Percentiles rank a stretch among this genome's conserved stretches.
phyloP scores from a whole-genome alignment of 164 flowering plant species.

The Warburgia ugandensis region DNA sequence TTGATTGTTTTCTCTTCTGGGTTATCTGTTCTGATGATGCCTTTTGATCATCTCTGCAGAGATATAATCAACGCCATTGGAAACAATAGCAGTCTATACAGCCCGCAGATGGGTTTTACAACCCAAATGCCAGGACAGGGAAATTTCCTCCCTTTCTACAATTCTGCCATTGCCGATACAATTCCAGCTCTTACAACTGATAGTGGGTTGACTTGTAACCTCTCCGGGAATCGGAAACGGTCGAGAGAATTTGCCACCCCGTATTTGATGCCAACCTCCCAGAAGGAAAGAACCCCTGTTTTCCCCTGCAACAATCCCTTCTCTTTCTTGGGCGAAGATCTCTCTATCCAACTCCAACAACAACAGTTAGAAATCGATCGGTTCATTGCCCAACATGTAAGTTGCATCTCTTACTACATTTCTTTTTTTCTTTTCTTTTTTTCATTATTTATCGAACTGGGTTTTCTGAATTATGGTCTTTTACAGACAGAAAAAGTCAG shows the following conservation, averaged over 20 bases:
- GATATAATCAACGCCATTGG: conserved; percentile 19
- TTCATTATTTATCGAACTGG: not conserved
- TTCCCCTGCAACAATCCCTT: conserved; percentile 3
- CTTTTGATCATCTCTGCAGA: conserved; percentile 21
- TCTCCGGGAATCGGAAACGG: conserved; percentile 18
- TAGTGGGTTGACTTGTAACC: conserved; percentile 46
- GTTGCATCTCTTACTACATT: not conserved
- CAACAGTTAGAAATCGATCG: conserved; percentile 62
- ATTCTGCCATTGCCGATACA: conserved; percentile 14
- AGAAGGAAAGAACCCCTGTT: conserved; percentile 3
- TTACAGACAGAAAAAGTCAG: conserved; percentile 56
- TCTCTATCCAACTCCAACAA: conserved; percentile 45
- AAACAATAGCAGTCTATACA: conserved; percentile 14
- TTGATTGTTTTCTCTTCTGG: not conserved
- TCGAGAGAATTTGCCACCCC: conserved; percentile 14
- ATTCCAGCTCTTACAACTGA: conserved; percentile 24
- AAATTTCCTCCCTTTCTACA: conserved; percentile 16
- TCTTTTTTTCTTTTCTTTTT: not conserved
- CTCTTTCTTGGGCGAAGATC: conserved; percentile 60
- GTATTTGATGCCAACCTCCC: conserved; percentile 1
- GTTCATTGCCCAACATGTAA: conserved; percentile 59
- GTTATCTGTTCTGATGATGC: not conserved
- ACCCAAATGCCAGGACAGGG: conserved; percentile 14
- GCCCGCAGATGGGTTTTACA: conserved; percentile 21
- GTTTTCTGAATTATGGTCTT: not conserved